Percentiles rank a stretch among this genome's conserved stretches.
These are phyloP conservation scores for Suhomyces kunorum DNA, from an alignment of 1,139 yeast species.

Conservation along the genomic window DNA sequence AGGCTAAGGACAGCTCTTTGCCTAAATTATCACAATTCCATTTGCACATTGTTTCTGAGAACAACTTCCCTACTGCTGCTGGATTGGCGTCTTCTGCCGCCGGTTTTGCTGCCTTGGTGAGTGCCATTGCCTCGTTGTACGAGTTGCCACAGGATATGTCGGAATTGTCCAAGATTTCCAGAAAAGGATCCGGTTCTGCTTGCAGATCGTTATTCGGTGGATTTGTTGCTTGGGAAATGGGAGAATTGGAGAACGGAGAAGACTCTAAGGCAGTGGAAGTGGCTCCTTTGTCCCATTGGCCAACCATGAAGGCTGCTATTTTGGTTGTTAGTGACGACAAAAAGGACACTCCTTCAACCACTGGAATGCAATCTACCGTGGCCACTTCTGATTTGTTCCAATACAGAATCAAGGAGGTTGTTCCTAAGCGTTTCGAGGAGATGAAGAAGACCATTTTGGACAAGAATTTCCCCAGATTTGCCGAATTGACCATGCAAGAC, in stretches of 20 bases:
- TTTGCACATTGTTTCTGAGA: conserved; percentile 84
- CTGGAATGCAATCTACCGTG: conserved; percentile 96
- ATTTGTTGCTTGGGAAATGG: conserved; percentile 99
- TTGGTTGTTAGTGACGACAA: conserved; percentile 90
- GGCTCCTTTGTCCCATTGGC: conserved; percentile 87
- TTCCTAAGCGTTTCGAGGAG: conserved; percentile 76
- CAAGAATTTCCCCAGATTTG: conserved; percentile 78
- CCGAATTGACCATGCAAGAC: conserved; percentile 90
- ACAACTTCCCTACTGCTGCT: conserved; percentile 98
- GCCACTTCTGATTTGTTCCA: conserved; percentile 82
- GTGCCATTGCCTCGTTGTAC: conserved; percentile 80
- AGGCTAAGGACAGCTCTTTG: conserved; percentile 47
- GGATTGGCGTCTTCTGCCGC: conserved; percentile 98
- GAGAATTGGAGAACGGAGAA: conserved; percentile 64
- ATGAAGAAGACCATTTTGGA: conserved; percentile 76
- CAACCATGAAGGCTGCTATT: conserved; percentile 86
- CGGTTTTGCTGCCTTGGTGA: conserved; percentile 94
- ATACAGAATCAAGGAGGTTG: conserved; percentile 75
- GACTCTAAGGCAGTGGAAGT: conserved; percentile 94
- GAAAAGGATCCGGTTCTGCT: conserved; percentile 98
- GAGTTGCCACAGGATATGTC: conserved; percentile 78
- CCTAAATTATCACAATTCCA: conserved; percentile 66
- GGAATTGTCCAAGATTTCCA: conserved; percentile 87
- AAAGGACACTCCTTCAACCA: conserved; percentile 91
- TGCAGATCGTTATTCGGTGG: conserved; percentile 97